These are phyloP conservation scores for Pichia sp. DNA, from an alignment of 1,139 yeast genomes.

Conservation along the genomic window DNA sequence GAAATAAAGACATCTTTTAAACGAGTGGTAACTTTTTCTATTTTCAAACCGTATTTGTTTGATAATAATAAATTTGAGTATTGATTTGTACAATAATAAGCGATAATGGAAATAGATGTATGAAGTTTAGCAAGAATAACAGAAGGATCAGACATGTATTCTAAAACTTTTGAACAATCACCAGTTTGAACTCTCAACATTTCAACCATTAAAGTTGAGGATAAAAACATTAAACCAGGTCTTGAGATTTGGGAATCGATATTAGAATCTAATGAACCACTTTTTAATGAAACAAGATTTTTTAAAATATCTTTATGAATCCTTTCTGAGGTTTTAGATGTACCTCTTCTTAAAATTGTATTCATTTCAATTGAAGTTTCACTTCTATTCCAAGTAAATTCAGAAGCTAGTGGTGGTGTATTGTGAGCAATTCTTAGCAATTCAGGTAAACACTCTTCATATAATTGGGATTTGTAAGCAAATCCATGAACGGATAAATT, in stretches of 20 bases:
- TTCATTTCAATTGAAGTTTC: constrained; percentile 91
- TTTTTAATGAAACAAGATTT: constrained; percentile 21
- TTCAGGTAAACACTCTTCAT: constrained; percentile 40
- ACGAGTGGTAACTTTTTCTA: constrained; percentile 63
- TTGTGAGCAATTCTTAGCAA: constrained; percentile 73
- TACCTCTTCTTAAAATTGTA: constrained; percentile 84
- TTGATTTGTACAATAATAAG: constrained; percentile 53
- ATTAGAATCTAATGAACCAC: constrained; percentile 9
- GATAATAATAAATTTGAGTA: constrained; percentile 37
- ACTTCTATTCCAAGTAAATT: constrained; percentile 74
- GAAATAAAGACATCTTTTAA: constrained; percentile 60
- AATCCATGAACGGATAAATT: constrained; percentile 91
- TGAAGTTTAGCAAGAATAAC: constrained; percentile 68
- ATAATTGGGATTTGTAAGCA: constrained; percentile 52
- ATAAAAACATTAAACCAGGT: constrained; percentile 81
- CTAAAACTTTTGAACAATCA: constrained; percentile 65
- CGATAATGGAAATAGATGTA: constrained; percentile 59
- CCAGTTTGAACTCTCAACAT: constrained; percentile 74
- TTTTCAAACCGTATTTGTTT: constrained; percentile 38
- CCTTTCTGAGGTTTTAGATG: constrained; percentile 75
- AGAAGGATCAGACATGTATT: constrained; percentile 84
- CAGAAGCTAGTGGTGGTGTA: constrained; percentile 91
- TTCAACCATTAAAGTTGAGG: constrained; percentile 78
- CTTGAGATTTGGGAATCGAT: constrained; percentile 57
- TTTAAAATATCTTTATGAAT: constrained; percentile 55